These are phyloP conservation scores for Plantago elongata DNA, from an alignment of 257 asterid genomes.

Conservation along the genomic window DNA sequence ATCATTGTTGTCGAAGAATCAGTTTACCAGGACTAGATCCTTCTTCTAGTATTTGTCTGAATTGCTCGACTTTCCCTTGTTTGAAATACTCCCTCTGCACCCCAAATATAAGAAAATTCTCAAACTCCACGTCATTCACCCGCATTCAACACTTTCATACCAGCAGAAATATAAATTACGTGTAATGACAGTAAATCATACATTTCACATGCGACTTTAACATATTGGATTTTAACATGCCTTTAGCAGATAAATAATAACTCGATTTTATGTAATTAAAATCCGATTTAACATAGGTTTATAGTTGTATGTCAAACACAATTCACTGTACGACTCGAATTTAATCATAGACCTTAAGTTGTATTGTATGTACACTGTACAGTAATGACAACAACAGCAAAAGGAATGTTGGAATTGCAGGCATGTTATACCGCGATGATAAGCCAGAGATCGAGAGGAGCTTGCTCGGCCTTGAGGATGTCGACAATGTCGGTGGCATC, in stretches of 20 bases:
- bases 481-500: constrained; percentile 97
- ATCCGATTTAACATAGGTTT: no score
- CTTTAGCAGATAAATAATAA: no score
- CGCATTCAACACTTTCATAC: no score
- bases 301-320: no score
- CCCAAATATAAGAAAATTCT: constrained; percentile 14
- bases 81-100: constrained; percentile 96
- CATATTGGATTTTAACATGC: no score
- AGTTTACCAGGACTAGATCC: constrained; percentile 92
- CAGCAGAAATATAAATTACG: background rate
- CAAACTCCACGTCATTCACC: no score
- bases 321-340: no score
- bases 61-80: constrained; percentile 89
- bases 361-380: no score
- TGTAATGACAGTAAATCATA: background rate
- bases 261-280: no score
- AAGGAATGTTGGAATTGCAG: no score
- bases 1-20: constrained; percentile 1
- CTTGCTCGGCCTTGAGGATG: constrained; percentile 98
- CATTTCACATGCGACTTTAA: background rate
- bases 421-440: constrained; percentile 66
- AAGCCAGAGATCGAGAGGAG: constrained; percentile 97
- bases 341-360: no score
- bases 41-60: constrained; percentile 93
- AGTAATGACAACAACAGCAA: no score